phyloP scores from a whole-genome alignment of 192 early-diverging fungal genomes.

The Endogone sp. region DNA sequence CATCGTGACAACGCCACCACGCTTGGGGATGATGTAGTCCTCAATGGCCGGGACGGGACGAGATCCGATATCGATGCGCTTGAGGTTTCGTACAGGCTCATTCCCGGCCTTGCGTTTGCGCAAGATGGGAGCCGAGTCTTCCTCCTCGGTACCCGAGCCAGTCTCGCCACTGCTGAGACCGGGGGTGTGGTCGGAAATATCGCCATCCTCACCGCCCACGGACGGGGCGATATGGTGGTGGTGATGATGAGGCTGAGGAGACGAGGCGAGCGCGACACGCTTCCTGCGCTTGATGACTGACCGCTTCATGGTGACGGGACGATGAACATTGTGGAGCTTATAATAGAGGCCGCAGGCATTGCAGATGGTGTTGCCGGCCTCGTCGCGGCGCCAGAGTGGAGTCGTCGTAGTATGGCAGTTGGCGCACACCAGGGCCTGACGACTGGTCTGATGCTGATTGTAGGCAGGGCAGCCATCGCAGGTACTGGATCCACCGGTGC shows the following conservation, averaged over 20 bases:
- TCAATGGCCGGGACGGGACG: slow-evolving; percentile 43
- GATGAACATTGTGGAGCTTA: slow-evolving; percentile 78
- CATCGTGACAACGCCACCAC: too few relatives aligned
- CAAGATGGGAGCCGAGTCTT: too few relatives aligned
- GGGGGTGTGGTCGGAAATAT: too few relatives aligned
- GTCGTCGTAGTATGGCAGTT: slow-evolving; percentile 78
- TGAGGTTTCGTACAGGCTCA: too few relatives aligned
- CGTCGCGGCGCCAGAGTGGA: slow-evolving; percentile 77
- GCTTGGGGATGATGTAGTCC: slow-evolving; percentile 36
- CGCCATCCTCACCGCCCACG: too few relatives aligned
- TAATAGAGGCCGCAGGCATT: slow-evolving; percentile 90
- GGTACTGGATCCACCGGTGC: slow-evolving; percentile 63
- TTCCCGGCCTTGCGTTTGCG: too few relatives aligned
- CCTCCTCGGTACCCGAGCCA: too few relatives aligned
- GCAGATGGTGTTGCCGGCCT: slow-evolving; percentile 70
- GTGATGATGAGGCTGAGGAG: neutral
- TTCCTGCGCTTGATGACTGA: slow-evolving; percentile 73
- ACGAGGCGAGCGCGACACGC: slow-evolving; percentile 38
- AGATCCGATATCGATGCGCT: neutral
- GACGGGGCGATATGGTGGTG: too few relatives aligned
- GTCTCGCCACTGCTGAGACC: too few relatives aligned
- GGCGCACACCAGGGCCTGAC: slow-evolving; percentile 54
- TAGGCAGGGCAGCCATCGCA: slow-evolving; percentile 75
- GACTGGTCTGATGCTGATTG: slow-evolving; percentile 62
- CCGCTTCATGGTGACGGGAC: slow-evolving; percentile 79